phyloP scores from a whole-genome alignment of 2,329 filamentous ascomycete species.

The Fonsecaea multimorphosa region DNA sequence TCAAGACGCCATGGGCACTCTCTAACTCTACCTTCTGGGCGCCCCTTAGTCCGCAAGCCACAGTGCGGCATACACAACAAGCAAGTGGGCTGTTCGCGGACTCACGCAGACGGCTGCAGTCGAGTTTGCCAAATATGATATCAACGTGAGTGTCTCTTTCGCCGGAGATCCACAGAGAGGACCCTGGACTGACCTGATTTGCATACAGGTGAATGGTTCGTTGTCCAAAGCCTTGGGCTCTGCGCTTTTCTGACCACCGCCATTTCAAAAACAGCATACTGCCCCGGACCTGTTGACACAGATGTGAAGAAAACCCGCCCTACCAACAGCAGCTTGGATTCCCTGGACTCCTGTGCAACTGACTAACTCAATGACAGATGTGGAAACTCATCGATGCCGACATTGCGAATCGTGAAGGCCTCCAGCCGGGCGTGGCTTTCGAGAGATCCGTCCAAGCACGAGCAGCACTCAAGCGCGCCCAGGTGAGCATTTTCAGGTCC shows the following conservation, averaged over 20 bases:
- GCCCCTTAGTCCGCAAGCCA: background rate
- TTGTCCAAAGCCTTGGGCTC: background rate
- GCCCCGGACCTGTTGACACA: constrained; percentile 69
- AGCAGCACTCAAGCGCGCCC: constrained; percentile 61
- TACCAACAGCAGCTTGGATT: too few species aligned
- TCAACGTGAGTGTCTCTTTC: constrained; percentile 62
- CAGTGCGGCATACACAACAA: constrained; percentile 59
- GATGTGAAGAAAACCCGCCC: constrained; percentile 35
- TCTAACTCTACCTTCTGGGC: background rate
- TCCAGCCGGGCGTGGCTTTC: constrained; percentile 59
- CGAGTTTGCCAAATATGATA: constrained; percentile 66
- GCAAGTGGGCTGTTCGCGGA: constrained; percentile 70
- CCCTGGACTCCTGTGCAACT: background rate
- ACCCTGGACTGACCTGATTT: background rate
- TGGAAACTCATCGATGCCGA: constrained; percentile 70
- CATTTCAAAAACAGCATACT: constrained; percentile 57
- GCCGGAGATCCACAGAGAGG: background rate
- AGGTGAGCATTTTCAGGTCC: too few species aligned
- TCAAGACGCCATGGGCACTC: constrained; percentile 40
- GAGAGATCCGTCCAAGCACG: constrained; percentile 59
- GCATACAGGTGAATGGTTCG: constrained; percentile 1
- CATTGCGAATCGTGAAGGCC: constrained; percentile 58
- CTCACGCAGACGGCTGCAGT: constrained; percentile 69
- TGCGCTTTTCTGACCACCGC: background rate
- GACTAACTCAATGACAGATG: constrained; percentile 50